Base-by-base conservation (phyloP, 176 grass and related monocot species). In the Coix lacrymajobi region DNA sequence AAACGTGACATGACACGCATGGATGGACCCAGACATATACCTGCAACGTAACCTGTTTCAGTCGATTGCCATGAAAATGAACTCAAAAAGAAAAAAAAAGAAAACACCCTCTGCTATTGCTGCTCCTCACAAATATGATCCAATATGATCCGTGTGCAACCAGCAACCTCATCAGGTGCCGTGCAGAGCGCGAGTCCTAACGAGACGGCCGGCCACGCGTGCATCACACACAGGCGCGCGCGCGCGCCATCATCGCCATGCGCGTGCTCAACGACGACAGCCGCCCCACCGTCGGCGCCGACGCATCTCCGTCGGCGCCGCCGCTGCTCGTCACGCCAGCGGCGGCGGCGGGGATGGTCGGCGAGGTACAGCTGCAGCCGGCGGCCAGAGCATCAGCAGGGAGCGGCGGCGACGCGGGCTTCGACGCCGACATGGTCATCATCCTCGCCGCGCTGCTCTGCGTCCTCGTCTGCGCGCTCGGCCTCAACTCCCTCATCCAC, bases 381-480 rank as follows among this genome's bases (percentile, higher is more conserved):
- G 19, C 39, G 0, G 43, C 17, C 1, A 62, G 30, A 7, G 69
- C 51, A 33, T 33, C 36, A 45, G 43, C 11, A 22, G 49, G n/a
- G 51, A n/a, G 7, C 40, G 1, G 13, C 4, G 16, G 60, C 14
- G 64, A 83, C 62, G 71, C 43, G 1, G 81, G 79, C 64, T 86
- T 97, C 60, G 85, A 91, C 34, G 73, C 85, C n/a, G 91, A 79
- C 85, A 90, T 90, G 85, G 87, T 94, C 12, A 69, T 97, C 87
- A 76, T 97, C 69, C 89, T 97, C 14, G 94, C 94, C 4, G 91
- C 85, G 63, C 82, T 97, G 54, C 87, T 92, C 14, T 97, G 91
- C 51, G 76, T 88, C 16, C 80, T 97, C 64, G 70, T 94, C 76
- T 92, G 75, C 66, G 89, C 89, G 2, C 85, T 94, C 26, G 89